phyloP scores from a whole-genome alignment of 768 basidiomycete genomes.

The Auriscalpium vulgare region DNA sequence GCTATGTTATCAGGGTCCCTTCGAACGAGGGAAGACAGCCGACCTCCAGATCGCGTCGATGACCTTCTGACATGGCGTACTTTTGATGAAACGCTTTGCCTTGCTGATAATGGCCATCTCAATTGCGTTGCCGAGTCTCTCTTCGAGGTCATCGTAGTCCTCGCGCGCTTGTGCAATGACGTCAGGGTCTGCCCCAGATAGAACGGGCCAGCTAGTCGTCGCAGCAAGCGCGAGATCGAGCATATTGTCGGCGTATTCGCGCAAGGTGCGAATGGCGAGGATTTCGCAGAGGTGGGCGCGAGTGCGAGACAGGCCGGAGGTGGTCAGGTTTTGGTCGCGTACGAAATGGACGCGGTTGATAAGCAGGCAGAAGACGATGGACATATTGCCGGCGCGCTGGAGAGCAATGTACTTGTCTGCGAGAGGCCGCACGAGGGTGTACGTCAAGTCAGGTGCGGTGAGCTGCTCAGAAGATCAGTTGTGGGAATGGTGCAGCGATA shows the following conservation, averaged over 20 bases:
- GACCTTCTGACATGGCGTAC: conserved; percentile 82
- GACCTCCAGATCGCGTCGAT: conserved; percentile 80
- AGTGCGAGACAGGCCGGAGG: conserved; percentile 59
- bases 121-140: conserved; percentile 84
- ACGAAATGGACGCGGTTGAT: conserved; percentile 82
- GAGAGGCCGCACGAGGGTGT: conserved; percentile 82
- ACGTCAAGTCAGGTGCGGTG: conserved; percentile 80
- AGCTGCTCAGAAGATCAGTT: conserved; percentile 37
- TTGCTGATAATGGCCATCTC: conserved; percentile 87
- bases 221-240: conserved; percentile 62
- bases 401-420: conserved; percentile 77
- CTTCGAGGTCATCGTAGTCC: conserved; percentile 63
- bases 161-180: conserved; percentile 54
- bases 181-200: conserved; percentile 59
- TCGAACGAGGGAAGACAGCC: conserved; percentile 15
- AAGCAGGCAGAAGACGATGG: conserved; percentile 82
- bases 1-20: conserved; percentile 15
- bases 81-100: conserved; percentile 85
- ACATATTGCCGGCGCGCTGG: conserved; percentile 68
- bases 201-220: conserved; percentile 78
- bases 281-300: conserved; percentile 86
- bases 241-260: conserved; percentile 60
- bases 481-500: neutral
- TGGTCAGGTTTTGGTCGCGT: conserved; percentile 67
- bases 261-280: conserved; percentile 72